A percentile compares a stretch with the other conserved stretches of the same genome.
phyloP scores from a whole-genome alignment of 2,329 filamentous ascomycete species.

The Clarireedia hainanense region DNA sequence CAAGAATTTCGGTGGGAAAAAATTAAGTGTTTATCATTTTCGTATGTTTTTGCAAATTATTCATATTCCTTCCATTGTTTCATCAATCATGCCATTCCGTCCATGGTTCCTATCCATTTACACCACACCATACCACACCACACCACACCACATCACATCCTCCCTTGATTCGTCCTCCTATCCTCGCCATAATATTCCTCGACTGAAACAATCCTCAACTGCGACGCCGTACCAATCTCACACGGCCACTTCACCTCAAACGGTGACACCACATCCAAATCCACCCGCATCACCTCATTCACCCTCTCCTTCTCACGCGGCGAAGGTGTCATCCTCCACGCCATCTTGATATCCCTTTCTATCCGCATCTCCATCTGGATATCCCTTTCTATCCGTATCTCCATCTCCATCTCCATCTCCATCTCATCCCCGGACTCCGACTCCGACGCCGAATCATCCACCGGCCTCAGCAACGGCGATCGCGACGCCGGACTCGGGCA shows the following conservation, averaged over 20 bases:
- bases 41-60: background rate
- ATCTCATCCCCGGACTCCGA: background rate
- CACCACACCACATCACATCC: background rate
- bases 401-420: background rate
- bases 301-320: background rate
- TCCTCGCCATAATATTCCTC: background rate
- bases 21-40: background rate
- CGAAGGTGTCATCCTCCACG: background rate
- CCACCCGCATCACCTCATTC: background rate
- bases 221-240: background rate
- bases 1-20: background rate
- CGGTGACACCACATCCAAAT: background rate
- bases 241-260: slow-evolving; percentile 1
- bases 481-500: background rate
- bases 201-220: slow-evolving; percentile 1
- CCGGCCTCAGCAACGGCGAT: background rate
- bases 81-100: background rate
- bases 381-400: too few species aligned
- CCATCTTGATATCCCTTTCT: background rate
- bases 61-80: background rate
- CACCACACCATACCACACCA: background rate
- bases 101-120: background rate
- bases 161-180: background rate
- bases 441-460: background rate
- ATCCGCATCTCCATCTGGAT: too few species aligned